Percentiles rank a stretch among this genome's conserved stretches.
These are phyloP conservation scores for Casuarina equisetifolia DNA, from an alignment of 306 rosid genomes.

Conservation along the genomic window DNA sequence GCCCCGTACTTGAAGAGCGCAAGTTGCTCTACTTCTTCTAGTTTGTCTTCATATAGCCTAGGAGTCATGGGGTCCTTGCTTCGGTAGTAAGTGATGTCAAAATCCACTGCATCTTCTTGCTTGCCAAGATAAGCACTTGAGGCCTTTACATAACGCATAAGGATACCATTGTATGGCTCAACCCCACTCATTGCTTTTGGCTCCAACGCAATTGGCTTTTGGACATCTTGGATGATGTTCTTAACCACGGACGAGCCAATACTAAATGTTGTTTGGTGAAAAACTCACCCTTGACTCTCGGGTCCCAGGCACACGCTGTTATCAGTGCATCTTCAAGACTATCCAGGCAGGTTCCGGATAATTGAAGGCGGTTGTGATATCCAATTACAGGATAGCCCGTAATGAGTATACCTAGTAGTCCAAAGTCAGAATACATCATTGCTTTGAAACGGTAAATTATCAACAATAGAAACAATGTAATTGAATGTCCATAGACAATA, in stretches of 20 bases:
- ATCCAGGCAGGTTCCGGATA: too few relatives aligned
- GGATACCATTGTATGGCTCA: constrained; percentile 66
- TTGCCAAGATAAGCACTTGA: too few relatives aligned
- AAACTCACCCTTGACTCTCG: constrained; percentile 58
- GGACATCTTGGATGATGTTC: too few relatives aligned
- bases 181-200: constrained; percentile 61
- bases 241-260: too few relatives aligned
- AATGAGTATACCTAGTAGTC: too few relatives aligned
- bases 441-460: constrained; percentile 72
- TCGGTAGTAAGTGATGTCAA: too few relatives aligned
- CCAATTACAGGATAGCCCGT: too few relatives aligned
- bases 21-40: constrained; percentile 81
- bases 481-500: constrained; percentile 44
- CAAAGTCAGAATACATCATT: too few relatives aligned
- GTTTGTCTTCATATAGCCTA: constrained; percentile 59
- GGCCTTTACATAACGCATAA: constrained; percentile 68
- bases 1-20: constrained; percentile 70
- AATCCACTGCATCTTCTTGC: too few relatives aligned
- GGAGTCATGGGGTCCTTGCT: constrained; percentile 62
- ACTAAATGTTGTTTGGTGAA: too few relatives aligned
- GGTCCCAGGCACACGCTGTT: constrained; percentile 72
- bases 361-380: too few relatives aligned
- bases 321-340: constrained; percentile 32
- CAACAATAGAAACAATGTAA: too few relatives aligned
- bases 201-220: constrained; percentile 46